phyloP scores from a whole-genome alignment of 2,329 filamentous ascomycete species.

The Aspergillus candidus region DNA sequence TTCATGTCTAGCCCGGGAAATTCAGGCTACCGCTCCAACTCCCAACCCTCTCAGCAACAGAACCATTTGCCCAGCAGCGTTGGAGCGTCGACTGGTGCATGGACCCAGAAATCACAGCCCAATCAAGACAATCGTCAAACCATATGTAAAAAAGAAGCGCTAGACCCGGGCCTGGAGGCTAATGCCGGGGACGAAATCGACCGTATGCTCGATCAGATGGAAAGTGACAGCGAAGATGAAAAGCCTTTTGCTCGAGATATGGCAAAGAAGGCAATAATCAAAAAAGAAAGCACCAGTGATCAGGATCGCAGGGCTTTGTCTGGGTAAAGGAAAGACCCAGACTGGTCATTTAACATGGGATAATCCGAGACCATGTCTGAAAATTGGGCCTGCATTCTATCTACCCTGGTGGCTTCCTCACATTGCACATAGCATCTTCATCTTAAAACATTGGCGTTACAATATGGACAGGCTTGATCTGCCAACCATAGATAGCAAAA shows the following conservation, averaged over 20 bases:
- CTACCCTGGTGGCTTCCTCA: too few species aligned
- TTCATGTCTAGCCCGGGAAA: slow-evolving; percentile 48
- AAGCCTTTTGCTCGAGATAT: slow-evolving; percentile 1
- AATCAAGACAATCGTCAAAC: slow-evolving; percentile 5
- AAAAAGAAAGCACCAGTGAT: too few species aligned
- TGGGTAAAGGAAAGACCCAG: too few species aligned
- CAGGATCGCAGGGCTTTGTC: too few species aligned
- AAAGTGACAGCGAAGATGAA: slow-evolving; percentile 34
- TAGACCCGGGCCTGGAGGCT: slow-evolving; percentile 22
- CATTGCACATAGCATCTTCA: too few species aligned
- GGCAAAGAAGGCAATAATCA: too few species aligned
- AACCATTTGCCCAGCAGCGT: slow-evolving; percentile 18
- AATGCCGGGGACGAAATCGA: slow-evolving; percentile 37
- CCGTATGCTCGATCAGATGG: slow-evolving; percentile 37
- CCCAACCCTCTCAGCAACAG: slow-evolving; percentile 27
- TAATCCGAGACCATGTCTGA: too few species aligned
- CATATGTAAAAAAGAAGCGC: slow-evolving; percentile 1
- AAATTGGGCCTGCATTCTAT: too few species aligned
- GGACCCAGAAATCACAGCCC: slow-evolving; percentile 15
- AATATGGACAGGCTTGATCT: too few species aligned
- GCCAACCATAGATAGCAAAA: too few species aligned
- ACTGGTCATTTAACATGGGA: too few species aligned
- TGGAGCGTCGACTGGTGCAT: slow-evolving; percentile 4
- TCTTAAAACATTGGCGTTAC: too few species aligned
- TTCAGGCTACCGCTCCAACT: slow-evolving; percentile 38